Percentiles rank a stretch among this genome's conserved stretches.
Conservation (phyloP, 2,329 filamentous ascomycete genomes). For the Scortechinia acanthostroma region DNA sequence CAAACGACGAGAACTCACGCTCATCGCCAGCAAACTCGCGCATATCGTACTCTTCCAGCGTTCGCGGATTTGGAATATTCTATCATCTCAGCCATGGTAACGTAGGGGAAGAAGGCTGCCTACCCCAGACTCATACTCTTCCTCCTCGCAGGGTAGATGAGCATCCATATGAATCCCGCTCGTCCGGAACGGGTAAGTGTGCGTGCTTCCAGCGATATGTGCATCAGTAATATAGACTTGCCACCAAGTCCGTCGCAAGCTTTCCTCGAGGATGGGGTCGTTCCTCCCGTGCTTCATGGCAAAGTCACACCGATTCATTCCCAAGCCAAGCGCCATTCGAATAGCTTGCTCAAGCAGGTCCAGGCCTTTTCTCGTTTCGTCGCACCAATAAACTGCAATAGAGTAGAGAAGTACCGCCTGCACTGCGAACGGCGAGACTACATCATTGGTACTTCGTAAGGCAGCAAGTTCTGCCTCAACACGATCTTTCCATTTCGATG, state of each 20-base stretch:
- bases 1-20: slow-evolving; percentile 18
- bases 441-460: not conserved
- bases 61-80: slow-evolving; percentile 15
- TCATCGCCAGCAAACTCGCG: slow-evolving; percentile 16
- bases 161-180: slow-evolving; percentile 11
- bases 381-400: not conserved
- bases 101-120: slow-evolving; percentile 5
- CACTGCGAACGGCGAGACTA: not conserved
- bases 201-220: not conserved
- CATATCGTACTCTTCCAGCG: slow-evolving; percentile 17
- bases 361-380: not conserved
- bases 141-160: slow-evolving; percentile 21
- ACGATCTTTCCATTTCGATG: not conserved
- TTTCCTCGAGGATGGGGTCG: slow-evolving; percentile 3
- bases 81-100: slow-evolving; percentile 5
- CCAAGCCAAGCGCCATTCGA: not conserved
- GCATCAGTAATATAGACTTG: not conserved
- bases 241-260: slow-evolving; percentile 2
- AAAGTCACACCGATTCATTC: not conserved
- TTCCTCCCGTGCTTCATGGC: not conserved
- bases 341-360: not conserved
- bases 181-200: slow-evolving; percentile 6
- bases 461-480: not conserved
- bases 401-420: not conserved
- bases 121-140: slow-evolving; percentile 15